Base-by-base conservation (phyloP, 169 alveolate species). In the Ichthyophthirius multifiliis region DNA sequence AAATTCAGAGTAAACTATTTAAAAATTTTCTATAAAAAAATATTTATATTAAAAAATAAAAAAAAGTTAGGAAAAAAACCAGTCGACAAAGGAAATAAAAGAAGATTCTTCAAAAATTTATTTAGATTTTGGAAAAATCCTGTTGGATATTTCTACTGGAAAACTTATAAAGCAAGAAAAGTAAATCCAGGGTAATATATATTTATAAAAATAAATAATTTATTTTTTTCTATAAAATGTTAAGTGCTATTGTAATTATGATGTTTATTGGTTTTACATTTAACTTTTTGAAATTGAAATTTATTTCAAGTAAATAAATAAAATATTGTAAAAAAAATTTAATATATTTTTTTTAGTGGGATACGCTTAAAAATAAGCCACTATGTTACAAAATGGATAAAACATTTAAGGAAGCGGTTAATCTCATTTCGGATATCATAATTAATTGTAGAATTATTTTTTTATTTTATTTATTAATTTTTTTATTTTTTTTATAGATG, bases 81-180 rank as follows among this genome's bases (percentile, higher is more conserved):
- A 39, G 45, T 86, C 43, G 94, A 90, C 47, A 76, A 62, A 74
- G 94, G 92, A 13, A 87, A 90, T 63, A 90, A 90, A 80, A 87
- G 95, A 90, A 87, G 95, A 86, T 89, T 85, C 37, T 90, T 86
- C 88, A 90, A 87, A 82, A 90, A 90, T 75, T 65, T 90, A 75
- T 89, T 87, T 55, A 76, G 95, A 81, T 83, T 90, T 71, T 65
- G 55, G 71, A 90, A 90, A 65, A 81, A 90, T 73, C 95, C 95
- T 13, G 20, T 77, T 15, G 95, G 89, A 5, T 90, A 87, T 77
- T 45, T 71, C 44, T 90, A 67, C 86, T 90, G 95, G 95, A 90
- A 90, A 78, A 82, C 81, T 12, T 62, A 39, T 85, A 84, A 82
- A 76, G 79, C 77, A 73, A 90, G 83, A 71, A 82, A 78, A 76